Evolutionary conservation across 1,284 basidiomycete species (phyloP).

Genomic region (Ceratobasidium sp.): DNA sequence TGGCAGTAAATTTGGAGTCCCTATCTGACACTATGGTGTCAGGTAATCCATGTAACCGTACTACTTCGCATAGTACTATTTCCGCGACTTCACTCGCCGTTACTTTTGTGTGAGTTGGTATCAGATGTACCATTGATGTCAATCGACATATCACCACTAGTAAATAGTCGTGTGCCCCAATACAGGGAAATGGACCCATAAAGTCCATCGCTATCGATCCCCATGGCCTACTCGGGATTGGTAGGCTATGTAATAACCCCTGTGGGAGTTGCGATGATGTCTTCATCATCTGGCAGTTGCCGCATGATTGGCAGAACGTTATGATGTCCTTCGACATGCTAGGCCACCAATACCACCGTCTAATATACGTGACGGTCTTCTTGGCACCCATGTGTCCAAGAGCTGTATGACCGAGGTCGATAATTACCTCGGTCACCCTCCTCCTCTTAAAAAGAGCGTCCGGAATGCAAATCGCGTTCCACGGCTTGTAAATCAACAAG

Average conservation of each 20-base stretch:
- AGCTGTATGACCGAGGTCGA: slow-evolving; percentile 46
- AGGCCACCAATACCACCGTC: slow-evolving; percentile 50
- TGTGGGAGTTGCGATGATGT: slow-evolving; percentile 50
- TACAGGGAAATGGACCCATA: slow-evolving; percentile 60
- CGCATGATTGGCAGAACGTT: slow-evolving; percentile 46
- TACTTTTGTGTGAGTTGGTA: slow-evolving; percentile 55
- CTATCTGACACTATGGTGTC: slow-evolving; percentile 60
- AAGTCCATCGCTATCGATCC: slow-evolving; percentile 62
- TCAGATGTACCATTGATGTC: slow-evolving; percentile 58
- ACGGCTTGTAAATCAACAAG: slow-evolving; percentile 1
- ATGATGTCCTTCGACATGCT: slow-evolving; percentile 43
- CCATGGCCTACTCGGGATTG: slow-evolving; percentile 58
- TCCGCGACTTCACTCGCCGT: slow-evolving; percentile 59
- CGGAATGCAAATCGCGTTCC: slow-evolving; percentile 58
- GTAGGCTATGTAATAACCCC: slow-evolving; percentile 57
- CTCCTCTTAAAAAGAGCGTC: slow-evolving; percentile 48
- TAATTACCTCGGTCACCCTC: slow-evolving; percentile 48
- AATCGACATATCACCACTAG: slow-evolving; percentile 61
- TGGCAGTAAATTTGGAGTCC: slow-evolving; percentile 59
- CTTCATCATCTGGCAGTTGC: slow-evolving; percentile 44
- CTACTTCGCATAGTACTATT: slow-evolving; percentile 58
- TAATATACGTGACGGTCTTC: slow-evolving; percentile 46
- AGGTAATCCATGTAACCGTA: slow-evolving; percentile 61
- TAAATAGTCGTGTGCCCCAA: slow-evolving; percentile 54
- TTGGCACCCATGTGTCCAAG: slow-evolving; percentile 47